A percentile compares a stretch with the other conserved stretches of the same genome.
These are phyloP conservation scores for Gelatoporia subvermispora DNA, from an alignment of 768 basidiomycete genomes.

Conservation along the genomic window DNA sequence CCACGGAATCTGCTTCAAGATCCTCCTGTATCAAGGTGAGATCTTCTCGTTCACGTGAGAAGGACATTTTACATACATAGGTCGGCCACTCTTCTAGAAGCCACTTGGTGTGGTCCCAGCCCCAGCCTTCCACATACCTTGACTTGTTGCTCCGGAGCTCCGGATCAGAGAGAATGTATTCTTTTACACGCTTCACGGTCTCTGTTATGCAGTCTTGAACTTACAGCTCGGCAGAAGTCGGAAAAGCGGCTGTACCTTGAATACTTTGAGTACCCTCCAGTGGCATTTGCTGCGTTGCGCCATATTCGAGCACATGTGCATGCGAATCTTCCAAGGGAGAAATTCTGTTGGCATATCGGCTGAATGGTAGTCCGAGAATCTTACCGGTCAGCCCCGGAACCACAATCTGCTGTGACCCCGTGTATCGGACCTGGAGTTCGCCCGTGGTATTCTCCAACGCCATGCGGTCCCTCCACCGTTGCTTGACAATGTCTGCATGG, in stretches of 20 bases:
- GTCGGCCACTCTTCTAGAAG: constrained; percentile 56
- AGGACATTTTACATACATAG: constrained; percentile 42
- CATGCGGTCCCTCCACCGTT: constrained; percentile 29
- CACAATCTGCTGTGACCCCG: constrained; percentile 52
- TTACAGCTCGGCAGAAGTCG: not conserved
- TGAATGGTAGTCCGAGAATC: constrained; percentile 17
- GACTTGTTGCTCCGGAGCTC: constrained; percentile 53
- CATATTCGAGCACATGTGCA: constrained; percentile 75
- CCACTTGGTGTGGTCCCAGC: constrained; percentile 91
- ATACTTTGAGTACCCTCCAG: constrained; percentile 58
- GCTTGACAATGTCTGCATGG: constrained; percentile 36
- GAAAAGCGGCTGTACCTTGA: constrained; percentile 36
- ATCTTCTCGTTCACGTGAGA: not conserved
- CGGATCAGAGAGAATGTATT: constrained; percentile 54
- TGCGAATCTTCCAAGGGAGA: constrained; percentile 57
- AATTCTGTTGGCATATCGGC: not conserved
- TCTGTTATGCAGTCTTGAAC: constrained; percentile 34
- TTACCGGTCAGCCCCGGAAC: constrained; percentile 71
- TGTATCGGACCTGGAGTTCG: constrained; percentile 34
- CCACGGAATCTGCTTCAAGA: constrained; percentile 64
- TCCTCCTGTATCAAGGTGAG: constrained; percentile 43
- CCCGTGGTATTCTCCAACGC: not conserved
- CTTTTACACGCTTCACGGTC: constrained; percentile 54
- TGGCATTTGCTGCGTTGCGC: constrained; percentile 57
- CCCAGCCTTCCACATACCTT: constrained; percentile 71